phyloP scores from a whole-genome alignment of 495 filamentous ascomycete species.

The Trichoderma erinaceum region DNA sequence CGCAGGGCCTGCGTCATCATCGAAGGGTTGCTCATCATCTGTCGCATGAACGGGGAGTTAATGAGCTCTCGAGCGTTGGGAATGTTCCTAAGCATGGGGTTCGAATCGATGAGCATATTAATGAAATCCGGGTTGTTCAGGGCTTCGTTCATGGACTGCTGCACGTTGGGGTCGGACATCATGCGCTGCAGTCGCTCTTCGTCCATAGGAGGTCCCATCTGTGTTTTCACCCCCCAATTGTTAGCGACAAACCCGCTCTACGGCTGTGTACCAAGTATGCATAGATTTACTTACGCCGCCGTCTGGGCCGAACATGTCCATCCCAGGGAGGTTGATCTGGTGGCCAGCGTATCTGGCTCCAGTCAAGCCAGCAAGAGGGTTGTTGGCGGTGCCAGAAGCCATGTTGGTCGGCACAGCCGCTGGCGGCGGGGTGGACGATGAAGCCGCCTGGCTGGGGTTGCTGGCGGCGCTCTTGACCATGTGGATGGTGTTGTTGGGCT shows the following conservation, averaged over 20 bases:
- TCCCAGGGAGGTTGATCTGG: slow-evolving; percentile 70
- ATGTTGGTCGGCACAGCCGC: slow-evolving; percentile 78
- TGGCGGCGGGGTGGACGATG: slow-evolving; percentile 45
- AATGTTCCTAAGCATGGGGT: slow-evolving; percentile 80
- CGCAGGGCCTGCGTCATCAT: slow-evolving; percentile 71
- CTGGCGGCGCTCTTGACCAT: slow-evolving; percentile 92
- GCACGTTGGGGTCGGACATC: slow-evolving; percentile 79
- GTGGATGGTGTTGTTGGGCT: slow-evolving; percentile 91
- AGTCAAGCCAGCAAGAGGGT: slow-evolving; percentile 84
- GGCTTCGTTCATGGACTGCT: slow-evolving; percentile 83
- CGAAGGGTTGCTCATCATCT: slow-evolving; percentile 93
- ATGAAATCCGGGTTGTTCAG: slow-evolving; percentile 88
- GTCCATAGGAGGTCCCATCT: slow-evolving; percentile 87
- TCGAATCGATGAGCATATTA: slow-evolving; percentile 84
- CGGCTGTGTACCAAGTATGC: neutral
- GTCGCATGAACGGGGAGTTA: slow-evolving; percentile 75
- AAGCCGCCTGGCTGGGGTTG: slow-evolving; percentile 60
- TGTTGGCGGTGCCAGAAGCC: slow-evolving; percentile 84
- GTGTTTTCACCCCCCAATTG: neutral
- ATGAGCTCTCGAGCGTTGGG: slow-evolving; percentile 79
- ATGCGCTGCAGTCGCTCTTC: slow-evolving; percentile 74
- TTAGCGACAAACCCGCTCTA: neutral
- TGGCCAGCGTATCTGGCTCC: slow-evolving; percentile 93
- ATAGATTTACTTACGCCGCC: slow-evolving; percentile 71
- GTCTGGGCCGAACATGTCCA: slow-evolving; percentile 90